These are phyloP conservation scores for Lyophyllum shimeji DNA, from an alignment of 768 basidiomycete genomes.

Conservation along the genomic window DNA sequence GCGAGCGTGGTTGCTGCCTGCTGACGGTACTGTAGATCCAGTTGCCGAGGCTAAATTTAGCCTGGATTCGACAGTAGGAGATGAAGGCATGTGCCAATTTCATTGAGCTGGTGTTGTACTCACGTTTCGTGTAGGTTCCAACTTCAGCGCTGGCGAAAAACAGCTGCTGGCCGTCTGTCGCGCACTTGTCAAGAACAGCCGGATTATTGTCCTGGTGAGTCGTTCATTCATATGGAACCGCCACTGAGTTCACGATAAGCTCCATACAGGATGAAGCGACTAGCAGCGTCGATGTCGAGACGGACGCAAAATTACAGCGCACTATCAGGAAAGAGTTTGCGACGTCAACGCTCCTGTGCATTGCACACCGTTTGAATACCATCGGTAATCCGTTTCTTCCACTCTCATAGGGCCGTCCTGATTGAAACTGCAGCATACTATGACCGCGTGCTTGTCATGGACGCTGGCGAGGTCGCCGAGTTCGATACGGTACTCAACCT, in stretches of 20 bases:
- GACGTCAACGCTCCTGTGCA: conserved; percentile 51
- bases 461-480: conserved; percentile 65
- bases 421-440: conserved; percentile 45
- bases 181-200: conserved; percentile 61
- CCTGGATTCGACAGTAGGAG: conserved; percentile 57
- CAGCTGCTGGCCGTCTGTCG: conserved; percentile 64
- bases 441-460: conserved; percentile 74
- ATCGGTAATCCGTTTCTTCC: conserved; percentile 36
- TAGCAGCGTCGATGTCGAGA: conserved; percentile 60
- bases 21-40: conserved; percentile 41
- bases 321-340: conserved; percentile 65
- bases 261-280: conserved; percentile 58
- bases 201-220: conserved; percentile 55
- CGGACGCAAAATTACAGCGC: conserved; percentile 58
- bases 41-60: conserved; percentile 63
- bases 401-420: not conserved
- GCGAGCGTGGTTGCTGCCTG: conserved; percentile 58
- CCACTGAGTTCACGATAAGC: too few relatives aligned
- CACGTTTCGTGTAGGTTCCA: conserved; percentile 39
- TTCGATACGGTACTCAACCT: conserved; percentile 73
- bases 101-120: not conserved
- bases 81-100: conserved; percentile 48
- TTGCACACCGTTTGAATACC: conserved; percentile 59
- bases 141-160: conserved; percentile 66
- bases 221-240: not conserved